Evolutionary conservation across 225 moss, liverwort and hornwort genomes (phyloP), one percentile per base, ranked within the genome.

Genomic region (Ulota crispa): DNA sequence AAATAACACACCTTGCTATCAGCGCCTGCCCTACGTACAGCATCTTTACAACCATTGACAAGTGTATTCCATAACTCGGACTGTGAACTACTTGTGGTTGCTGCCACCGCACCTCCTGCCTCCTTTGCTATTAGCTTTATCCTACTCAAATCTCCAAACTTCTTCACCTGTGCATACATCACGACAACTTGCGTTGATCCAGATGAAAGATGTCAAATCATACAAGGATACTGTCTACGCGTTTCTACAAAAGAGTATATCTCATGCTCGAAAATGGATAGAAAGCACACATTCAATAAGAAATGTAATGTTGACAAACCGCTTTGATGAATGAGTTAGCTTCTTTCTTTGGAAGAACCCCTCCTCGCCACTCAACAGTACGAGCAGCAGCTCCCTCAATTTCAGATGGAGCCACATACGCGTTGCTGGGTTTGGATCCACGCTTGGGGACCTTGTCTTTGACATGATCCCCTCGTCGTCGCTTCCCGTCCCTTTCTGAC

Each of bases 271-370:
- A 85, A 36, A 5, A 28, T 45, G 36, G 60, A 66, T 67, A 54
- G 67, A 76, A 82, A 28, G 47, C 36, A 70, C 71, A 79, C 21
- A 20, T 27, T 78, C 26, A 28, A 86, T 18, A 24, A 83, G 27
- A 54, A 20, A 34, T 64, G 61, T 3, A n/a, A 63, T 20, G 23
- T 64, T 47, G 12, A 93, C 96, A 54, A 78, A 99, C 99, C 89
- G 93, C 96, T 91, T 94, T 92, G 28, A 99, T 90, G 85, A 99
- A 99, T 18, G 84, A 85, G 60, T 85, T 94, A 81, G 99, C 99
- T 88, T 94, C 99, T 72, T 87, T 95, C 91, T 99, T 99, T 52
- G 94, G 87, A 3, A 99, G 92, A 75, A 79, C 81, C 83, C 96
- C 99, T 42, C 91, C 91, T 64, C 86, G 87, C 99, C 99, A 99